Evolutionary conservation across 2,329 filamentous ascomycete species (phyloP), one percentile per base, ranked within the genome.

Genomic region (Neonectria hederae): DNA sequence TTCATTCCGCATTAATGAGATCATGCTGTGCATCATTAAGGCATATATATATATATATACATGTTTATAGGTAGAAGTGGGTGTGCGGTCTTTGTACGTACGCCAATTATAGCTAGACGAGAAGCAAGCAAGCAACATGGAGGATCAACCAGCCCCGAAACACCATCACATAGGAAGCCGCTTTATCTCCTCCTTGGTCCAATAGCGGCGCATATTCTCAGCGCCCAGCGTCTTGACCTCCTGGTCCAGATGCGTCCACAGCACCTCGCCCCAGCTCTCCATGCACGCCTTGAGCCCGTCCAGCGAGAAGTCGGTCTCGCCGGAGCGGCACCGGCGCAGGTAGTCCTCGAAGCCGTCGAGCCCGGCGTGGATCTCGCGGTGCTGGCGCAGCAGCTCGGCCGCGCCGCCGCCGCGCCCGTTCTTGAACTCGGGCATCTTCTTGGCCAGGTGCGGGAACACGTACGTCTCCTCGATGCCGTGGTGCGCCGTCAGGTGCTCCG

Each of bases 191-290:
- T 92, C 88, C 65, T 89, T 70, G 0, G 84, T 91, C 92, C 92
- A 97, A 78, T 92, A 94, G 78, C 84, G 88, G 70, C 92, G 85
- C 94, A 97, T 97, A 76, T 95, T 97, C 77, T 96, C 92, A 48
- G 93, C 93, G 2, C 90, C 87, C 32, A 97, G 78, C 69, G 91
- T 87, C 77, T 84, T 82, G 8, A 97, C 93, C 83, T 97, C 94
- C 72, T 94, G 90, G 72, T 96, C 92, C 65, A 97, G 80, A 83
- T 97, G 94, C 74, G 81, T 82, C 92, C 93, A 95, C 53, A 97
- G 77, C 67, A 97, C 92, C 10, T 83, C 82, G 11, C 92, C 92
- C 87, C 94, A 97, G 5, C 78, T 78, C 77, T 97, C 92, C 89
- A 97, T 89, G 73, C 92, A 85, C 38, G 78, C 82, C 80, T 89